A percentile compares a stretch with the other conserved stretches of the same genome.
These are phyloP conservation scores for Vaccinium myrtillus DNA, from an alignment of 148 eudicot species.

Conservation along the genomic window DNA sequence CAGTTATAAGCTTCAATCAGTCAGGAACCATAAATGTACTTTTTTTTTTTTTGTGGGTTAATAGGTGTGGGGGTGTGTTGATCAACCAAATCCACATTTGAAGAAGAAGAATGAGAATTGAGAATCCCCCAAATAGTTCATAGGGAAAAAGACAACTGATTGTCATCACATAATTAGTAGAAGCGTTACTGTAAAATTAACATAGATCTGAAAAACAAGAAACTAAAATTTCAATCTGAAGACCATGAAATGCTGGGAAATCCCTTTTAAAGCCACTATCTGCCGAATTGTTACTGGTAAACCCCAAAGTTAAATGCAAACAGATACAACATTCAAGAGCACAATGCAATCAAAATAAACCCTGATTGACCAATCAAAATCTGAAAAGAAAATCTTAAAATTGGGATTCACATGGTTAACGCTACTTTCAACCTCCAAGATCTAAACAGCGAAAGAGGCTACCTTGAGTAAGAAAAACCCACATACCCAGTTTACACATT, in stretches of 20 bases:
- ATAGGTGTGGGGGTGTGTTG: not conserved
- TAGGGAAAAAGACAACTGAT: too few relatives aligned
- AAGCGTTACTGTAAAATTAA: slow-evolving; percentile 3
- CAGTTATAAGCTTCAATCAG: not conserved
- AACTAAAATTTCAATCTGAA: not conserved
- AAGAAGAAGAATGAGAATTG: too few relatives aligned
- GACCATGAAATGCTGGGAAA: not conserved
- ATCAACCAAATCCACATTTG: not conserved
- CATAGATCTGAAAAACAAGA: slow-evolving; percentile 3
- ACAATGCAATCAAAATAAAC: not conserved
- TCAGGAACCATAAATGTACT: not conserved
- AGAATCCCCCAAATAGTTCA: too few relatives aligned
- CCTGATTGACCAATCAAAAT: slow-evolving; percentile 4
- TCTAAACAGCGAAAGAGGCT: slow-evolving; percentile 7
- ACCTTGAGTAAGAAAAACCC: slow-evolving; percentile 3
- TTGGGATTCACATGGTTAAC: not conserved
- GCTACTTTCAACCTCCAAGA: slow-evolving; percentile 7
- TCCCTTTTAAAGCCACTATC: slow-evolving; percentile 11
- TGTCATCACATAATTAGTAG: not conserved
- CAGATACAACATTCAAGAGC: not conserved
- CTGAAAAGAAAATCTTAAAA: not conserved
- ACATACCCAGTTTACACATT: slow-evolving; percentile 8
- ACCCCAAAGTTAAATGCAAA: slow-evolving; percentile 7
- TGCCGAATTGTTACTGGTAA: not conserved
- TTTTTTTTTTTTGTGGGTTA: too few relatives aligned